phyloP scores from a whole-genome alignment of 179 eudicot genomes.

The Silene vulgaris region DNA sequence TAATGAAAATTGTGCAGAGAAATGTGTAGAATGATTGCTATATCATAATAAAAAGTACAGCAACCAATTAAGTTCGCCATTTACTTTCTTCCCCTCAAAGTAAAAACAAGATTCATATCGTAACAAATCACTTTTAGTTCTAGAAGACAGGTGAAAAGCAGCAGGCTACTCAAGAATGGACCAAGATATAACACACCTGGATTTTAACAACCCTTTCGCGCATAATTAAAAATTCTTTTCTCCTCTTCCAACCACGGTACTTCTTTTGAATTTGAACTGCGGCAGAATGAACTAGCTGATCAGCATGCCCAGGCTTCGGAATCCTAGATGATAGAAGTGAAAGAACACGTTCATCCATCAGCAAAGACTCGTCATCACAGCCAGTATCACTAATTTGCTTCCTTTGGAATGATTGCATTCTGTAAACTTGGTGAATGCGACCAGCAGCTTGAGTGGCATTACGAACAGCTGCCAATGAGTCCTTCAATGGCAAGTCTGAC shows the following conservation, averaged over 20 bases:
- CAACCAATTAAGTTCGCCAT: not conserved
- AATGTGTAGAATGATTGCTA: not conserved
- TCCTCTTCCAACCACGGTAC: conserved; percentile 57
- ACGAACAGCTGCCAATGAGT: conserved; percentile 56
- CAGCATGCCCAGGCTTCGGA: conserved; percentile 39
- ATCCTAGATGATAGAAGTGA: conserved; percentile 44
- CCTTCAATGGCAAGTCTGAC: conserved; percentile 42
- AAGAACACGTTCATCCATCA: conserved; percentile 46
- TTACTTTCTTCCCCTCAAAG: not conserved
- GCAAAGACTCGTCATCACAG: conserved; percentile 39
- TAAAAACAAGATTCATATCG: not conserved
- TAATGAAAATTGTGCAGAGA: not conserved
- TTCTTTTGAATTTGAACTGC: conserved; percentile 63
- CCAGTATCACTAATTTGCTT: conserved; percentile 35
- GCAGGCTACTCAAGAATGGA: conserved; percentile 1
- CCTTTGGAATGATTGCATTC: conserved; percentile 56
- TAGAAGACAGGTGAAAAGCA: not conserved
- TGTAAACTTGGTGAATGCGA: conserved; percentile 59
- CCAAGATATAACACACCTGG: conserved; percentile 42
- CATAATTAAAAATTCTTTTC: conserved; percentile 53
- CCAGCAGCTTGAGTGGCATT: conserved; percentile 72
- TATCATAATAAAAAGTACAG: not conserved
- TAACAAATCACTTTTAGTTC: not conserved
- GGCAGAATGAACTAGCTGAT: conserved; percentile 45
- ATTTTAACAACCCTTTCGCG: conserved; percentile 60